These are phyloP conservation scores for Musa acuminata DNA, from an alignment of 176 grass and related monocot species.

Conservation along the genomic window DNA sequence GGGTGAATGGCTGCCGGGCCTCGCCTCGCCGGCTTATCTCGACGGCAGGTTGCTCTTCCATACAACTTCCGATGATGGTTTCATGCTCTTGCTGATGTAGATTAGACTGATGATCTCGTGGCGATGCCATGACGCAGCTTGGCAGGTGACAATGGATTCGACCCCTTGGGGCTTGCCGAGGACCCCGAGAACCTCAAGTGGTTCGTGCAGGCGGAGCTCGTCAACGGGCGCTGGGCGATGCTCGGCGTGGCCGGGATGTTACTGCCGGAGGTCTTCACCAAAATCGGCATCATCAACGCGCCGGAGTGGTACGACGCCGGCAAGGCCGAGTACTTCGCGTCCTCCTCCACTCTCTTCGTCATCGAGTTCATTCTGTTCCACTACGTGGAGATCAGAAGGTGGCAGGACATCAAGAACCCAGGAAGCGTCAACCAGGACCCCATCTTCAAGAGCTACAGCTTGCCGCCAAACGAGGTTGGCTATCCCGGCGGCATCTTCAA, in stretches of 20 bases:
- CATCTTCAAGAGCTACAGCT: slow-evolving; percentile 21
- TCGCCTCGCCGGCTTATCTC: slow-evolving; percentile 55
- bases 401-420: slow-evolving; percentile 18
- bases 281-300: slow-evolving; percentile 45
- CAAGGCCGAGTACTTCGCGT: slow-evolving; percentile 34
- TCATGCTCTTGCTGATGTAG: no score
- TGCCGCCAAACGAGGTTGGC: slow-evolving; percentile 11
- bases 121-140: slow-evolving; percentile 24
- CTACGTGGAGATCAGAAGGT: slow-evolving; percentile 18
- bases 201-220: slow-evolving; percentile 83
- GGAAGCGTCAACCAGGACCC: slow-evolving; percentile 20
- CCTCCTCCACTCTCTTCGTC: slow-evolving; percentile 16
- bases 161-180: slow-evolving; percentile 65
- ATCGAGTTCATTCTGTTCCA: slow-evolving; percentile 22
- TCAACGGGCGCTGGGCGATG: slow-evolving; percentile 86
- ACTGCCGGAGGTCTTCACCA: slow-evolving; percentile 70
- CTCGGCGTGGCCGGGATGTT: slow-evolving; percentile 83
- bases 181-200: slow-evolving; percentile 81
- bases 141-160: slow-evolving; percentile 62
- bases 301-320: slow-evolving; percentile 82
- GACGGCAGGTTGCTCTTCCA: slow-evolving; percentile 33
- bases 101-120: no score
- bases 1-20: slow-evolving; percentile 72
- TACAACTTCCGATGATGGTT: no score
- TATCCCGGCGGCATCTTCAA: slow-evolving; percentile 19